Percentiles rank a stretch among this genome's conserved stretches.
Conservation (phyloP, 164 flowering plant species). For the Vitis rupestris region DNA sequence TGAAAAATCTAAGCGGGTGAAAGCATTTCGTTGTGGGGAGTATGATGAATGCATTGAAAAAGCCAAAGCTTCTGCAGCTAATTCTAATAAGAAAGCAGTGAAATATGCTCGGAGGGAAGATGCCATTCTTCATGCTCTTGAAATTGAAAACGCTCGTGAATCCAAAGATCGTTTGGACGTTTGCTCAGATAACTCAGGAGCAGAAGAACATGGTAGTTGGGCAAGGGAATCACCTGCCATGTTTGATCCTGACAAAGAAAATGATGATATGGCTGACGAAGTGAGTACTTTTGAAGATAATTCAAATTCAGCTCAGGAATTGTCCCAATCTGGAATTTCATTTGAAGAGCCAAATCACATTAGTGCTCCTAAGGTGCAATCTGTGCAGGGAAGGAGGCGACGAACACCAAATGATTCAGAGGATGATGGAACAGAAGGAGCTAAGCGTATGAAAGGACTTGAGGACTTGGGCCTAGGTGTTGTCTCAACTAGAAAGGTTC, state of each 20-base stretch:
- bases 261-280: constrained; percentile 31
- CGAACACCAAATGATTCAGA: constrained; percentile 85
- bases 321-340: constrained; percentile 61
- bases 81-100: constrained; percentile 50
- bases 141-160: constrained; percentile 55
- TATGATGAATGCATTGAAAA: constrained; percentile 78
- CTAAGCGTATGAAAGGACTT: constrained; percentile 86
- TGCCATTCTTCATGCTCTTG: constrained; percentile 90
- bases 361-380: constrained; percentile 26
- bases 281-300: constrained; percentile 27
- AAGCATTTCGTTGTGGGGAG: constrained; percentile 93
- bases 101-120: constrained; percentile 87
- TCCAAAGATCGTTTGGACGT: constrained; percentile 31
- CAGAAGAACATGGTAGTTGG: constrained; percentile 19
- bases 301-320: constrained; percentile 46
- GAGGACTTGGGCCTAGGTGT: constrained; percentile 64
- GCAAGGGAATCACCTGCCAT: constrained; percentile 25
- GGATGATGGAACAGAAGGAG: constrained; percentile 82
- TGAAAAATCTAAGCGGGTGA: constrained; percentile 82
- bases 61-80: constrained; percentile 64
- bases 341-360: constrained; percentile 53
- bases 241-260: constrained; percentile 26
- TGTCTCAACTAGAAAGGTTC: constrained; percentile 28
- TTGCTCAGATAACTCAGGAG: constrained; percentile 20
- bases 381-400: constrained; percentile 41